A percentile compares a stretch with the other conserved stretches of the same genome.
phyloP scores from a whole-genome alignment of 768 basidiomycete genomes.

The Dioszegia hungarica region DNA sequence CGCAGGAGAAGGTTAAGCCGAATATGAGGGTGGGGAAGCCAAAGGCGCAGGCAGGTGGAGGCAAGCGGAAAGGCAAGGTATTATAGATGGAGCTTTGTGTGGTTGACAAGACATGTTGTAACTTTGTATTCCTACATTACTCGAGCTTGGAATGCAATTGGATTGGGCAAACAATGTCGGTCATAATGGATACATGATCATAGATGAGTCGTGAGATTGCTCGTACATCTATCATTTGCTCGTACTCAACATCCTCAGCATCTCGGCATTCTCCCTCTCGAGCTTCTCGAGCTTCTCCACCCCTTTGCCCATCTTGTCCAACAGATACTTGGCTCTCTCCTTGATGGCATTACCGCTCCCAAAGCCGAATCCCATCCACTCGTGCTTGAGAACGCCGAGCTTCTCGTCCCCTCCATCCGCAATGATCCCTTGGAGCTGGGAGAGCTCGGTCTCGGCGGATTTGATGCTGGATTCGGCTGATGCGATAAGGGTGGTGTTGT shows the following conservation, averaged over 20 bases:
- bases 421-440: slow-evolving; percentile 63
- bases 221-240: neutral
- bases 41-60: neutral
- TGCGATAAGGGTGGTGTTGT: slow-evolving; percentile 57
- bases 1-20: neutral
- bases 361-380: slow-evolving; percentile 20
- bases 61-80: neutral
- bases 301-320: slow-evolving; percentile 68
- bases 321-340: slow-evolving; percentile 62
- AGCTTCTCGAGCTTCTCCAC: slow-evolving; percentile 64
- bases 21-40: no score
- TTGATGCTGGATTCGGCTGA: slow-evolving; percentile 62
- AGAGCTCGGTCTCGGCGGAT: slow-evolving; percentile 71
- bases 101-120: no score
- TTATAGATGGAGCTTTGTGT: neutral
- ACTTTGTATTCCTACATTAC: no score
- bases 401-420: slow-evolving; percentile 52
- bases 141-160: no score
- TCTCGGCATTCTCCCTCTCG: slow-evolving; percentile 63
- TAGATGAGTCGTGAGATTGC: no score
- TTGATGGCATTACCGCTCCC: slow-evolving; percentile 52
- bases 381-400: slow-evolving; percentile 49
- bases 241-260: slow-evolving; percentile 29
- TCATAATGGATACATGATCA: no score
- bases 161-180: no score